These are phyloP conservation scores for Ogataea nakhonphanomensis DNA, from an alignment of 805 yeast species.

Conservation along the genomic window DNA sequence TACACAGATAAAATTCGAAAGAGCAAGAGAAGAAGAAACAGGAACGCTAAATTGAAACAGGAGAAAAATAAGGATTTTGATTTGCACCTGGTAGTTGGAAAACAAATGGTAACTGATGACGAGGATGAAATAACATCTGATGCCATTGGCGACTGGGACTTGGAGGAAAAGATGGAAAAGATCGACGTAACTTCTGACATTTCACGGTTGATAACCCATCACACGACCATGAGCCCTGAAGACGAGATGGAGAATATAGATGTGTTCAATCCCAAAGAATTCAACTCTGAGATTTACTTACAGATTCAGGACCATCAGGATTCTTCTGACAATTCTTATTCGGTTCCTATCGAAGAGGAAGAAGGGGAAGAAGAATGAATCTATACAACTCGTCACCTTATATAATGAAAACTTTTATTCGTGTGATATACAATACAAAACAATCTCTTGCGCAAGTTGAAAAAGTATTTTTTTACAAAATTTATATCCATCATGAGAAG, in stretches of 20 bases:
- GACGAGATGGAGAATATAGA: constrained; percentile 9
- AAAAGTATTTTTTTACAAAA: no score
- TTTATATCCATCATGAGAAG: no score
- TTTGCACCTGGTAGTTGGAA: no score
- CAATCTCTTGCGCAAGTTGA: no score
- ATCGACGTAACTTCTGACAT: constrained; percentile 1
- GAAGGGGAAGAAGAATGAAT: constrained; percentile 12
- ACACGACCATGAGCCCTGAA: not conserved
- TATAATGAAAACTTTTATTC: no score
- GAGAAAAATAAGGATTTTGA: not conserved
- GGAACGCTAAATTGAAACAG: constrained; percentile 1
- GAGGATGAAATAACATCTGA: constrained; percentile 4
- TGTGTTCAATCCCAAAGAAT: constrained; percentile 11
- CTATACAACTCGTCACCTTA: not conserved
- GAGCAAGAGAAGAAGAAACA: constrained; percentile 11
- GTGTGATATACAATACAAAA: not conserved
- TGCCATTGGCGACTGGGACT: constrained; percentile 5
- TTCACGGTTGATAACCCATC: not conserved
- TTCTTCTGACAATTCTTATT: constrained; percentile 10
- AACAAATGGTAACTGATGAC: constrained; percentile 1
- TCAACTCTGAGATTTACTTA: constrained; percentile 17
- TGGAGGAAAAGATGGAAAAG: constrained; percentile 8
- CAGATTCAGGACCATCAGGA: constrained; percentile 7
- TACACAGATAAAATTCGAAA: constrained; percentile 20
- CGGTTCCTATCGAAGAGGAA: constrained; percentile 21